Evolutionary conservation across 768 basidiomycete species (phyloP), one percentile per base, ranked within the genome.

Genomic region (Suillus luteus): DNA sequence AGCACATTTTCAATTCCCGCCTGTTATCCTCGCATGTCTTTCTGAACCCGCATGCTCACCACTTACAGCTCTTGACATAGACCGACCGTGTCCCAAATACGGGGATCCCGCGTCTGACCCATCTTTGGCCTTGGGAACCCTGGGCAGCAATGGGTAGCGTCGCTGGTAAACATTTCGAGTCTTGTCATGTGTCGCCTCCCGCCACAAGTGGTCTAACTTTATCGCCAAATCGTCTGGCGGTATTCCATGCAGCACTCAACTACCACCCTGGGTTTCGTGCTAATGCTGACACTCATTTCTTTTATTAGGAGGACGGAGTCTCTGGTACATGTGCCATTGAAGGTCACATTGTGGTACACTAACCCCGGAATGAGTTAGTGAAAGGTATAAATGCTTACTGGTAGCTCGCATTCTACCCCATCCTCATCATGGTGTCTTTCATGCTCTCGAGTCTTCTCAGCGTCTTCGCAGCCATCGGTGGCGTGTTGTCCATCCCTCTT

Each of bases 351-450:
- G 15, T 17, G 19, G 19, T 60, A 40, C 31, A 38, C 51, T 7
- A 22, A 31, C 12, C 58, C 31, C 35, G n/a, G 61, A 15, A 41
- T 17, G 14, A 33, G 35, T 38, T 8, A 37, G 38, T 57, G 62
- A 17, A 33, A 24, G 31, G 31, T 63, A 59, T 63, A 63, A 60
- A 63, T 61, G 62, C 40, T 31, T 31, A n/a, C 27, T 14, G n/a
- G 46, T 60, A 7, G 22, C 8, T 52, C 5, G 2, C 5, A 22
- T 38, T 51, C 33, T 31, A 51, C 59, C 24, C 17, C 31, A 35
- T 4, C 7, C 27, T 35, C 61, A 49, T 43, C 35, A 63, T 63
- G 62, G 46, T 49, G 43, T 61, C 62, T 19, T 60, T 63, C 62
- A 46, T n/a, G 43, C n/a, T 60, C 35, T 43, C 60, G 44, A 48